phyloP scores from a whole-genome alignment of 2,329 filamentous ascomycete genomes.

The Penicillium sp. region DNA sequence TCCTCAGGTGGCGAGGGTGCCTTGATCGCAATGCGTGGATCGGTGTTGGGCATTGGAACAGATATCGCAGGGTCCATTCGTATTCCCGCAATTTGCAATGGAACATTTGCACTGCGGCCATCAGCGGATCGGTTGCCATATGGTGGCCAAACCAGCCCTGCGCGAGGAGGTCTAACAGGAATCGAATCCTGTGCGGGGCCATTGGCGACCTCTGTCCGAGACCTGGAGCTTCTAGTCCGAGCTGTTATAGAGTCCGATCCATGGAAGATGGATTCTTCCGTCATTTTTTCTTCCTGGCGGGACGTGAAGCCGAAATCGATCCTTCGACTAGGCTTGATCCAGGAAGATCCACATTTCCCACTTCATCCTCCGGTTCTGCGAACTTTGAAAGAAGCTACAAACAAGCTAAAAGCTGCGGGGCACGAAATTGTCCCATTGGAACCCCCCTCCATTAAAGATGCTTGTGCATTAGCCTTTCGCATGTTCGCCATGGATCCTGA shows the following conservation, averaged over 20 bases:
- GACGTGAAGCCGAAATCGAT: conserved; percentile 8
- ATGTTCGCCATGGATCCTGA: conserved; percentile 16
- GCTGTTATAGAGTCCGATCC: conserved; percentile 17
- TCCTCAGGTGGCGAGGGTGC: conserved; percentile 61
- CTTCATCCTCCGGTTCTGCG: conserved; percentile 15
- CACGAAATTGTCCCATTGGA: conserved; percentile 8
- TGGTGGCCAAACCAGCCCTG: conserved; percentile 39
- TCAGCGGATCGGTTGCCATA: conserved; percentile 45
- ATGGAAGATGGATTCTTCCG: conserved; percentile 22
- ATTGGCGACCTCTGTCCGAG: conserved; percentile 23
- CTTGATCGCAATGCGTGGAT: conserved; percentile 53
- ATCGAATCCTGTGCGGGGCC: conserved; percentile 22
- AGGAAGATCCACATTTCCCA: conserved; percentile 13
- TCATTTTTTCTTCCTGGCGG: conserved; percentile 24
- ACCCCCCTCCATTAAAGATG: conserved; percentile 5
- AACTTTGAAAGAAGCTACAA: conserved; percentile 5
- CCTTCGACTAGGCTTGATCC: conserved; percentile 10
- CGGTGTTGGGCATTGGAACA: conserved; percentile 54
- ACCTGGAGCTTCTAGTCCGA: conserved; percentile 21
- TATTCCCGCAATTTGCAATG: conserved; percentile 46
- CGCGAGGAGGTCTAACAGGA: conserved; percentile 13
- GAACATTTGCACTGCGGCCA: conserved; percentile 46
- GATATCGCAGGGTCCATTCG: conserved; percentile 50
- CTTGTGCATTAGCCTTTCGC: conserved; percentile 8
- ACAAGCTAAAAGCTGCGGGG: conserved; percentile 7